Evolutionary conservation across 1,139 yeast species (phyloP), one percentile per base, ranked within the genome.

Genomic region (Kodamaea plutei): DNA sequence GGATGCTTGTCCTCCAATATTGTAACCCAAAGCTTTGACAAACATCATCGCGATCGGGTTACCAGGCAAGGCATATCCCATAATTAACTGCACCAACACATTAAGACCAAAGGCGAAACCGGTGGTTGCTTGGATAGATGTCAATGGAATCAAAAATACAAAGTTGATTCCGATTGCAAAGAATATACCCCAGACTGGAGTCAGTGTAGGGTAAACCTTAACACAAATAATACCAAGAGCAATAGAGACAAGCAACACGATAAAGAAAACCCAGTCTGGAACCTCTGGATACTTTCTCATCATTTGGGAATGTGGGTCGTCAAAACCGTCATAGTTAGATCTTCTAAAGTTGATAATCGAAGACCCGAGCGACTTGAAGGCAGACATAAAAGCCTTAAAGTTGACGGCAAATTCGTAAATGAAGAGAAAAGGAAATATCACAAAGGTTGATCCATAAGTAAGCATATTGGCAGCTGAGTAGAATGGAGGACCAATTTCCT

Each of bases 1-100:
- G 43, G 74, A 75, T n/a, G 83, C 80, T 53, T 77, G 84, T 3
- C 72, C 73, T 52, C 70, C 74, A 40, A 76, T 61, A 32, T 61
- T 59, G 29, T 58, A 60, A 5, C 68, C 69, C 39, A 53, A 58
- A 6, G 64, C 61, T 36, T 63, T 62, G 25, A 61, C 43, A 6
- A 65, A 60, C 28, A 58, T 58, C 31, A 61, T 50, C 0, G 69
- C 68, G 20, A 61, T 41, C 2, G 68, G 68, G 16, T 63, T 58
- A 29, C 62, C 61, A 10, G 69, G 68, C 23, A 61, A 54, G 4
- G 64, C 52, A 37, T 62, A 61, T 2, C 69, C 69, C 12, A 62
- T 62, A 27, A 63, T 59, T 36, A 62, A 48, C 35, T 63, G 68
- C 9, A 63, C 68, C 38, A 63, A 47, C 1, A 63, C 69, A 35